phyloP scores from a whole-genome alignment of 331 rosid genomes.

The Rosa hybrid region DNA sequence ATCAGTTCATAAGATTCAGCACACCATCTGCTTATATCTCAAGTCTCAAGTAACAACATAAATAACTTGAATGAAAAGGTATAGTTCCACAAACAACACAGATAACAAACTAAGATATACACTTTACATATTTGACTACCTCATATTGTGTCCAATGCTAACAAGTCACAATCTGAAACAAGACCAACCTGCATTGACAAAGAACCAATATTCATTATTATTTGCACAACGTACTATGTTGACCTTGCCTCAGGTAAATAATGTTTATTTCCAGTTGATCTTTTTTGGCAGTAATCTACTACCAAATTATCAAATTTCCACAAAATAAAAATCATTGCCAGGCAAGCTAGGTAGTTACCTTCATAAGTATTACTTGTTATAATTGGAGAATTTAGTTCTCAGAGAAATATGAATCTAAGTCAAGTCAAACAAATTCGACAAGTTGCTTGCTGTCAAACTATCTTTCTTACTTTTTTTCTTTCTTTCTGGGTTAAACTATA shows the following conservation, averaged over 20 bases:
- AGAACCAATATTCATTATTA: constrained; percentile 24
- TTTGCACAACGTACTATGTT: constrained; percentile 13
- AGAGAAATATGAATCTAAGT: too few relatives aligned
- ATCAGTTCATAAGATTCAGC: not conserved
- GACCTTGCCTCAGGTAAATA: not conserved
- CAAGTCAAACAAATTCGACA: too few relatives aligned
- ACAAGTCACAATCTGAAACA: constrained; percentile 91
- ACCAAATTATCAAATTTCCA: too few relatives aligned
- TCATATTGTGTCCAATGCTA: constrained; percentile 88
- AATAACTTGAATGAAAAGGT: not conserved
- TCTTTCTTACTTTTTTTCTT: too few relatives aligned
- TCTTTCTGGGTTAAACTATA: too few relatives aligned
- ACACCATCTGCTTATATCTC: not conserved
- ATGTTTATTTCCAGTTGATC: not conserved
- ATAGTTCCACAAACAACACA: constrained; percentile 3
- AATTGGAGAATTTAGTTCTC: too few relatives aligned
- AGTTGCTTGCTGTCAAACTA: too few relatives aligned
- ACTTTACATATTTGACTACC: constrained; percentile 41
- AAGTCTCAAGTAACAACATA: not conserved
- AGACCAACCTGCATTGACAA: constrained; percentile 79
- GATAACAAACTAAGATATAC: not conserved
- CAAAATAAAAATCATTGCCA: too few relatives aligned
- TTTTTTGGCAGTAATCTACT: too few relatives aligned
- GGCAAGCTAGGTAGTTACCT: too few relatives aligned
- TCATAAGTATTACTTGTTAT: too few relatives aligned